Evolutionary conservation across 169 alveolate genomes (phyloP).

Genomic region (Plasmodium berghei): DNA sequence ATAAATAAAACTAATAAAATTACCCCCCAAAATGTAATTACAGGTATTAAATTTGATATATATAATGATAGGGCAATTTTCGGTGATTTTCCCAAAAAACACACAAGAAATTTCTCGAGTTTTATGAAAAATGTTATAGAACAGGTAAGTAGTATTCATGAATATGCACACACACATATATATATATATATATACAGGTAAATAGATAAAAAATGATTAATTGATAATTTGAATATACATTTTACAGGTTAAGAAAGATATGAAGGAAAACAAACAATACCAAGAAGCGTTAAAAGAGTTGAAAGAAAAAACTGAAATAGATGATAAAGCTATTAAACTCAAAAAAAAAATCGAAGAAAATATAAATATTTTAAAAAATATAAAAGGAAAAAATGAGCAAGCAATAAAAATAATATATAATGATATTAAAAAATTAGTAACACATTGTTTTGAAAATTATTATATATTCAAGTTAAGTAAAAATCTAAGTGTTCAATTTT

Average conservation of each 20-base stretch:
- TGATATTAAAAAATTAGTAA: constrained; percentile 36
- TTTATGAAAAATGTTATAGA: constrained; percentile 84
- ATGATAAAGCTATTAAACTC: constrained; percentile 77
- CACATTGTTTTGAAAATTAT: constrained; percentile 36
- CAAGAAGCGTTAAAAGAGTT: constrained; percentile 85
- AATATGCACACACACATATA: background rate
- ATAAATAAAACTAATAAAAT: background rate
- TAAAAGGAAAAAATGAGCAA: constrained; percentile 70
- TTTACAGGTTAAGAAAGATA: constrained; percentile 81
- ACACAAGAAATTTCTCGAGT: constrained; percentile 75
- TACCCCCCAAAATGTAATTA: background rate
- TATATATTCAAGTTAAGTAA: constrained; percentile 21
- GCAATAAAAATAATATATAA: constrained; percentile 57
- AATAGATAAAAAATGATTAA: background rate
- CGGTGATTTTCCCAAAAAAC: background rate
- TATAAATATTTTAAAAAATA: constrained; percentile 58
- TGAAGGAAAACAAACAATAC: constrained; percentile 84
- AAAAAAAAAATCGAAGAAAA: constrained; percentile 78
- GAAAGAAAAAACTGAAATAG: constrained; percentile 76
- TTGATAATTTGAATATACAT: background rate
- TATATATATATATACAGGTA: background rate
- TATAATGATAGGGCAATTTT: background rate
- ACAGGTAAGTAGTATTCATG: constrained; percentile 52
- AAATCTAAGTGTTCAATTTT: constrained; percentile 33
- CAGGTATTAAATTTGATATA: background rate